Conservation (phyloP, 2,329 filamentous ascomycete genomes). For the Botrytis pseudocinerea region DNA sequence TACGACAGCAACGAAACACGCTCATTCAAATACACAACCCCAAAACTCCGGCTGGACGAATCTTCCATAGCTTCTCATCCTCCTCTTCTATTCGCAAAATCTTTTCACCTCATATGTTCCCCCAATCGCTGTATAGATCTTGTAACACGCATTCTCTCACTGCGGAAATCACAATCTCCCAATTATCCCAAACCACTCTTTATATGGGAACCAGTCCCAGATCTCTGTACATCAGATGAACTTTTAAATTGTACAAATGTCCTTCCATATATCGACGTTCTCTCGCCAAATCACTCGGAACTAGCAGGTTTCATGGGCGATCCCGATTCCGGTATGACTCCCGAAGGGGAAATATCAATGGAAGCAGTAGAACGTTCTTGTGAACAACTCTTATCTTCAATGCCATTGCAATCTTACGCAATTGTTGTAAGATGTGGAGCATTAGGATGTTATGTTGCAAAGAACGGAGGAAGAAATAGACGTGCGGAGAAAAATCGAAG, state of each 20-base stretch:
- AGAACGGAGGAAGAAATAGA: constrained; percentile 38
- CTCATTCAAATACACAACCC: constrained; percentile 84
- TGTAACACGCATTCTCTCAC: constrained; percentile 66
- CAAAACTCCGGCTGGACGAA: constrained; percentile 78
- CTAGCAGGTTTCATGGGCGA: constrained; percentile 80
- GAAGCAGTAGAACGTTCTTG: constrained; percentile 58
- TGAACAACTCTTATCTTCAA: constrained; percentile 62
- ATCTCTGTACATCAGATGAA: constrained; percentile 74
- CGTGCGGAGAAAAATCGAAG: constrained; percentile 28
- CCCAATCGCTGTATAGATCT: constrained; percentile 75
- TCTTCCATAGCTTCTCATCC: constrained; percentile 60
- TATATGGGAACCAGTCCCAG: constrained; percentile 94
- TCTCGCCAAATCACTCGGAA: constrained; percentile 83
- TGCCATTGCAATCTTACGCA: constrained; percentile 64
- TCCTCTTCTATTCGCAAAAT: constrained; percentile 66
- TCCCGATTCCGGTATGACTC: constrained; percentile 44
- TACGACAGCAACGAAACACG: constrained; percentile 71
- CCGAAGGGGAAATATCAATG: constrained; percentile 49
- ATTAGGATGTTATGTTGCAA: constrained; percentile 67
- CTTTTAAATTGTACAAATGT: constrained; percentile 65
- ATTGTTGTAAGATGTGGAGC: constrained; percentile 72
- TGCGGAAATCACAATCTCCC: constrained; percentile 48
- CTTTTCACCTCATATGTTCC: constrained; percentile 87
- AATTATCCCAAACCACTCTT: constrained; percentile 63
- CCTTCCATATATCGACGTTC: constrained; percentile 61